Base-by-base conservation (phyloP, 2,329 filamentous ascomycete genomes). In the Stagonosporopsis cucurbitacearum region DNA sequence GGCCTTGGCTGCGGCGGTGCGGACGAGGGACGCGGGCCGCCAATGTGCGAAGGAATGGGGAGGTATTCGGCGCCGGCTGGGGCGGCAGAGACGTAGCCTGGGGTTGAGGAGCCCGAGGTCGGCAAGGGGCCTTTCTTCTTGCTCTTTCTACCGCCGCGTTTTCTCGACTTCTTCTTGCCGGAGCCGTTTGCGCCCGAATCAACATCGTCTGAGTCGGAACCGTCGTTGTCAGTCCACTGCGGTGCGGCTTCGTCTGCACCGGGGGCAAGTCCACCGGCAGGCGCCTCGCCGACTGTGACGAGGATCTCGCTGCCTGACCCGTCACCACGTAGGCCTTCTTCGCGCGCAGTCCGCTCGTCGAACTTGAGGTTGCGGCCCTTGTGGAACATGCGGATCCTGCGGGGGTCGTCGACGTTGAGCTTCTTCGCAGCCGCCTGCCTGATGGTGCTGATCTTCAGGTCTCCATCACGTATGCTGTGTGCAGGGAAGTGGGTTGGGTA, bases 401-500 rank as follows among this genome's bases (percentile, higher is more conserved):
- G 80, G 70, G 67, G 78, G 41, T 86, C 82, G 5, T 83, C 80
- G 28, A 91, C 76, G 48, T 86, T 84, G 76, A 91, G 82, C 71
- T 90, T 81, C 63, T 88, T 80, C 50, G 84, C 86, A 5, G 87
- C 84, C n/a, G 88, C 86, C 50, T 88, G 82, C 54, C 85, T 83
- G 28, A 93, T 81, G 65, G 90, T 88, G 50, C 81, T 77, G 30
- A 92, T 85, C 30, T 80, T 81, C 52, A 93, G 78, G 69, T 89
- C 87, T 42, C 89, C 89, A 70, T 91, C 87, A 54, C 86, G 87
- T 68, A 94, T 92, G 56, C 86, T 85, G 73, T 88, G 90, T 12
- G 87, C 87, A 0, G 90, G 88, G 67, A 93, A 93, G 67, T 88
- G 87, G 41, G 88, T 83, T 0, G 86, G 84, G 68, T 90, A 89